These are phyloP conservation scores for Xanthoconium separans DNA, from an alignment of 1,284 basidiomycete species.

Conservation along the genomic window DNA sequence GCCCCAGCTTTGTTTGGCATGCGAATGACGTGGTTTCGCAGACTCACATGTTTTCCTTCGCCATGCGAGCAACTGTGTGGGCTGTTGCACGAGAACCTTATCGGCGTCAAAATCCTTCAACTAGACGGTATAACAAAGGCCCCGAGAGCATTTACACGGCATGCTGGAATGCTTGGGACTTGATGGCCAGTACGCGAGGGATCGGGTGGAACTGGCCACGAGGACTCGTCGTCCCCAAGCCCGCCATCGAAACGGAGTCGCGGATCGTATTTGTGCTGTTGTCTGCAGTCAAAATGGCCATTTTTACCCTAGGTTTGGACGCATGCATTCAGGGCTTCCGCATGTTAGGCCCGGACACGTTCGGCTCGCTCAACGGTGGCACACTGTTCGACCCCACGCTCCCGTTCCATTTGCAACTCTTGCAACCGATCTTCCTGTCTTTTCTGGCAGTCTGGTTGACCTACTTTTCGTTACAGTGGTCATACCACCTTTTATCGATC, in stretches of 20 bases:
- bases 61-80: slow-evolving; percentile 19
- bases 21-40: background rate
- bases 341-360: slow-evolving; percentile 15
- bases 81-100: slow-evolving; percentile 14
- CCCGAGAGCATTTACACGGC: slow-evolving; percentile 5
- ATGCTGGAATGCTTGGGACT: slow-evolving; percentile 29
- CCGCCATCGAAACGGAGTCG: slow-evolving; percentile 12
- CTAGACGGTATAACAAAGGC: background rate
- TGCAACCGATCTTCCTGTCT: slow-evolving; percentile 35
- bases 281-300: slow-evolving; percentile 1
- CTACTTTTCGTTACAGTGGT: slow-evolving; percentile 42
- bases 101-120: slow-evolving; percentile 4
- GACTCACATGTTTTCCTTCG: background rate
- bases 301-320: slow-evolving; percentile 17
- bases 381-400: slow-evolving; percentile 50
- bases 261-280: slow-evolving; percentile 14
- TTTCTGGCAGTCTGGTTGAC: slow-evolving; percentile 41
- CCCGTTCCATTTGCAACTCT: slow-evolving; percentile 40
- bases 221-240: slow-evolving; percentile 19
- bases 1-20: background rate
- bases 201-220: slow-evolving; percentile 33
- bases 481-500: slow-evolving; percentile 43
- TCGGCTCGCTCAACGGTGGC: slow-evolving; percentile 28
- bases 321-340: slow-evolving; percentile 13
- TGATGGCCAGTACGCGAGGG: slow-evolving; percentile 24